phyloP scores from a whole-genome alignment of 2,329 filamentous ascomycete species.

The Arthrobotrys megalospora region DNA sequence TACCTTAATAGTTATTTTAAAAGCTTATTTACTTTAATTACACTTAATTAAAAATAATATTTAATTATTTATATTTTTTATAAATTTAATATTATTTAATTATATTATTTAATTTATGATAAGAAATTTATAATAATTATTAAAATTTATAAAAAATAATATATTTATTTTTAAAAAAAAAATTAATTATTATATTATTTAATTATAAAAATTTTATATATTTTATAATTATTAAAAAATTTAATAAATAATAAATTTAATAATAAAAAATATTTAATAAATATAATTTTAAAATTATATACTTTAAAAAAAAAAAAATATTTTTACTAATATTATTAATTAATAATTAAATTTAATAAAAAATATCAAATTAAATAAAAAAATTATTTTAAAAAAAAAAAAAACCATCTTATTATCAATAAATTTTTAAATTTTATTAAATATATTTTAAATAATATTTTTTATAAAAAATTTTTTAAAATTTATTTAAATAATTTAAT shows the following conservation, averaged over 20 bases:
- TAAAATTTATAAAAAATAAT: neutral
- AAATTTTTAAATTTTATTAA: neutral
- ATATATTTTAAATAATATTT: neutral
- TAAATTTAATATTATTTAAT: neutral
- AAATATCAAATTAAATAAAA: neutral
- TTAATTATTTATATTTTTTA: neutral
- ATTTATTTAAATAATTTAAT: neutral
- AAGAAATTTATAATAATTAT: neutral
- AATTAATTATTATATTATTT: neutral
- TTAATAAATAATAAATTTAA: neutral
- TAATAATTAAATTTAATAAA: neutral
- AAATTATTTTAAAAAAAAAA: neutral
- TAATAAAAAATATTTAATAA: neutral
- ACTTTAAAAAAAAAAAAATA: neutral
- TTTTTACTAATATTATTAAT: neutral
- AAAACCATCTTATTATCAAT: neutral
- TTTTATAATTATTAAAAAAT: neutral
- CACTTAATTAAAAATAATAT: neutral
- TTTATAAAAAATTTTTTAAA: neutral
- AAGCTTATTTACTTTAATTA: neutral
- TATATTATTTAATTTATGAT: neutral
- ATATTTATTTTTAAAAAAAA: neutral
- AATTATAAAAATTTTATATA: constrained; percentile 2
- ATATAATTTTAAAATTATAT: constrained; percentile 6
- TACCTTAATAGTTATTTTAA: neutral